Evolutionary conservation across 257 asterid genomes (phyloP).

Genomic region (Orobanche coerulescens): DNA sequence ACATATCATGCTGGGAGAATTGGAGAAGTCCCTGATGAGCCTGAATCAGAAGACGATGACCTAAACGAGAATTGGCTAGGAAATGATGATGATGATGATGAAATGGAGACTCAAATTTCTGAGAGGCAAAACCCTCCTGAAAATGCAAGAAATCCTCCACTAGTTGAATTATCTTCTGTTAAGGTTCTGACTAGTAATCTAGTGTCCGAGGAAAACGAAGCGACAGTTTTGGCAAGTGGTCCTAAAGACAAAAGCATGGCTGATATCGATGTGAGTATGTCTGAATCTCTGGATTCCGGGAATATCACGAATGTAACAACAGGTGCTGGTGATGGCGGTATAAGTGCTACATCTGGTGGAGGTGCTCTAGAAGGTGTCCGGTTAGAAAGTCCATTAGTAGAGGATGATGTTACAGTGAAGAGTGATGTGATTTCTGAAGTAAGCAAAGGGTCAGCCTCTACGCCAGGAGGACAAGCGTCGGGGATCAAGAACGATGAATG

Average conservation of each 20-base stretch:
- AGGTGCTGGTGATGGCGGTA: not conserved
- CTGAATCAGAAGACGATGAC: conserved; percentile 49
- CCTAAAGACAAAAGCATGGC: conserved; percentile 15
- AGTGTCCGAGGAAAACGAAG: conserved; percentile 8
- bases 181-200: conserved; percentile 9
- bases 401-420: conserved; percentile 11
- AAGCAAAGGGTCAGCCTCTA: conserved; percentile 8
- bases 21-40: conserved; percentile 29
- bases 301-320: not conserved
- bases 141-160: conserved; percentile 8
- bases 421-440: conserved; percentile 14
- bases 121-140: conserved; percentile 15
- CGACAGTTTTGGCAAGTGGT: conserved; percentile 15
- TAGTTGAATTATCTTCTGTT: conserved; percentile 20
- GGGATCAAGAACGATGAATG: conserved; percentile 20
- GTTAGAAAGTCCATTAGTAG: conserved; percentile 18
- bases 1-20: conserved; percentile 20
- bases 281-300: conserved; percentile 27
- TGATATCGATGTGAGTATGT: conserved; percentile 30
- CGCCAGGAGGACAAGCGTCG: conserved; percentile 19
- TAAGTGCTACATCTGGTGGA: not conserved
- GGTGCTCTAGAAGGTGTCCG: conserved; percentile 11
- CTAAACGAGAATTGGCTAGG: conserved; percentile 46
- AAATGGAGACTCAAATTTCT: conserved; percentile 30
- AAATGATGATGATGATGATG: conserved; percentile 36